Percentiles rank a stretch among this genome's conserved stretches.
Evolutionary conservation across 176 grass and related monocot genomes (phyloP).

Genomic region (Oryza punctata): DNA sequence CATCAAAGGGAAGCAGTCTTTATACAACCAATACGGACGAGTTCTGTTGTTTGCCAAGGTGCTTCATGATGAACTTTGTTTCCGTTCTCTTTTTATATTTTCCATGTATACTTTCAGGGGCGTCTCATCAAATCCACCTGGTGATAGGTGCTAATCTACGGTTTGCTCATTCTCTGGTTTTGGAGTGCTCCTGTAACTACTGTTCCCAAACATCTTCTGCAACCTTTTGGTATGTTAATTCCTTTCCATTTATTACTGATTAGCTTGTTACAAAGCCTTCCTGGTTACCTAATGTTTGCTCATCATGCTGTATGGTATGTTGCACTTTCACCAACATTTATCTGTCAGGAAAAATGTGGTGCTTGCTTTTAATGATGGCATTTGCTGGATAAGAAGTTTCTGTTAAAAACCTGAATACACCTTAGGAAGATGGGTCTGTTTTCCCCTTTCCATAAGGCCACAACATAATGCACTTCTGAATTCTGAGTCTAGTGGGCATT

Average conservation of each 20-base stretch:
- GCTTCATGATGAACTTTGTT: constrained; percentile 17
- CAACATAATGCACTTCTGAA: neutral
- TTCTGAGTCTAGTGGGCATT: neutral
- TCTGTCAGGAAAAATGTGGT: too few species aligned
- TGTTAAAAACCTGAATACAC: neutral
- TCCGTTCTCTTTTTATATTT: neutral
- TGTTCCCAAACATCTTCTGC: constrained; percentile 80
- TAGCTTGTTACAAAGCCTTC: neutral
- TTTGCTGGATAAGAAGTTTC: neutral
- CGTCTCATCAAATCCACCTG: constrained; percentile 41
- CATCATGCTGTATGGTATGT: neutral
- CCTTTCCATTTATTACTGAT: constrained; percentile 1
- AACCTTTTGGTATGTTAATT: constrained; percentile 79
- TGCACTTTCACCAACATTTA: neutral
- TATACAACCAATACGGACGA: constrained; percentile 60
- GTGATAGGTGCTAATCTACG: constrained; percentile 71
- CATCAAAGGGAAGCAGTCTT: constrained; percentile 61
- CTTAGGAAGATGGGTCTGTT: neutral
- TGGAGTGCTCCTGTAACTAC: constrained; percentile 76
- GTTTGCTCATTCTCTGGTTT: constrained; percentile 54
- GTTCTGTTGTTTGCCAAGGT: constrained; percentile 67
- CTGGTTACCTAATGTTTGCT: neutral
- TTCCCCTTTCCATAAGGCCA: neutral
- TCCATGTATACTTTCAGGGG: neutral
- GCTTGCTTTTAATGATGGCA: neutral